Conservation (phyloP, 352 stramenopile species). For the Pythium graminicola region DNA sequence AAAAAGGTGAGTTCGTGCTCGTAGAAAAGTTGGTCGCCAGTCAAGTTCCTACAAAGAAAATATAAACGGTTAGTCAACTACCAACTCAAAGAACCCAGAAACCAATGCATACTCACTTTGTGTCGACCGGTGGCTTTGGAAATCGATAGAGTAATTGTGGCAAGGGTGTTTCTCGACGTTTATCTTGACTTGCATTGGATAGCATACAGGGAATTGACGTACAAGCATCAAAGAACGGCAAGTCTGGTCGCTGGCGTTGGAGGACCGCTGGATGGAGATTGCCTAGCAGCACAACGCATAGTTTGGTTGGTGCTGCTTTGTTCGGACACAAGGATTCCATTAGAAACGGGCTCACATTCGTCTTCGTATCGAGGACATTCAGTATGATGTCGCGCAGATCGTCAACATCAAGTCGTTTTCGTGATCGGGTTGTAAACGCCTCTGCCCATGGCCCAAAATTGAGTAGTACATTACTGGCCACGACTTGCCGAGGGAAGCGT, state of each 20-base stretch:
- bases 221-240: constrained; percentile 70
- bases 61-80: neutral
- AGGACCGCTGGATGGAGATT: constrained; percentile 66
- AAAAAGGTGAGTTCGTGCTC: constrained; percentile 76
- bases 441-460: constrained; percentile 71
- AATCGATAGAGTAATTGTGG: constrained; percentile 69
- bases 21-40: constrained; percentile 63
- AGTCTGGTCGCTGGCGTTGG: constrained; percentile 54
- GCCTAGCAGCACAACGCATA: constrained; percentile 65
- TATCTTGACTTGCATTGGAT: constrained; percentile 47
- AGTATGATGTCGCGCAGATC: constrained; percentile 61
- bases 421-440: constrained; percentile 23
- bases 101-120: constrained; percentile 31
- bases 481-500: constrained; percentile 58
- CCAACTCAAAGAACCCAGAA: neutral
- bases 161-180: constrained; percentile 50
- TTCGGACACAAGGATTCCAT: constrained; percentile 42
- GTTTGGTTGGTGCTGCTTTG: constrained; percentile 42
- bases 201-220: constrained; percentile 62
- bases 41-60: constrained; percentile 29
- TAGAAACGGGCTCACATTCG: constrained; percentile 45
- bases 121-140: constrained; percentile 50
- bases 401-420: constrained; percentile 46
- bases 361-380: constrained; percentile 30
- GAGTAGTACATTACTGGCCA: constrained; percentile 55